phyloP scores from a whole-genome alignment of 495 filamentous ascomycete species.

The Penicillium pulvis region DNA sequence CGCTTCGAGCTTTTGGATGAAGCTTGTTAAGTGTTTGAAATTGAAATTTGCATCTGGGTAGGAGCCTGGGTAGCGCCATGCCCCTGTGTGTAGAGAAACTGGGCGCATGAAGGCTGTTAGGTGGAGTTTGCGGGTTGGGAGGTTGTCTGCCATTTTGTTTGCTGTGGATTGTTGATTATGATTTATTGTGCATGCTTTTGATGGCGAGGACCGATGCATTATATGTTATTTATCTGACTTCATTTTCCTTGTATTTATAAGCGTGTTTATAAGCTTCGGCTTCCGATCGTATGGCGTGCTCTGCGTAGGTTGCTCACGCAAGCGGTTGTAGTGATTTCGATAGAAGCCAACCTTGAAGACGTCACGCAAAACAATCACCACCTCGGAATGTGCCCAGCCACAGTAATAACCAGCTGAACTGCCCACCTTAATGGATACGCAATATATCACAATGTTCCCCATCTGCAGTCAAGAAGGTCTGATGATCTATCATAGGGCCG shows the following conservation, averaged over 20 bases:
- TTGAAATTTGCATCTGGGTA: constrained; percentile 63
- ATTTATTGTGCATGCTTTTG: background rate
- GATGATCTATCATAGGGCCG: too few relatives aligned
- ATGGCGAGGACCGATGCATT: background rate
- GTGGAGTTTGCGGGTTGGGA: constrained; percentile 39
- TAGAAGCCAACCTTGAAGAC: too few relatives aligned
- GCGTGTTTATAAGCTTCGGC: constrained; percentile 17
- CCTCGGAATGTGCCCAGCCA: background rate
- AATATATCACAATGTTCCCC: too few relatives aligned
- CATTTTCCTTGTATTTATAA: constrained; percentile 8
- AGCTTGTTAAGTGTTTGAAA: constrained; percentile 53
- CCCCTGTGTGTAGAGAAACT: constrained; percentile 57
- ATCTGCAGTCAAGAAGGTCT: too few relatives aligned
- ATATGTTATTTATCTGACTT: background rate
- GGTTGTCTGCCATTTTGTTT: constrained; percentile 18
- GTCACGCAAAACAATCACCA: too few relatives aligned
- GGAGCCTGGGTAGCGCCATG: constrained; percentile 58
- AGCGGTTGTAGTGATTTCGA: constrained; percentile 1
- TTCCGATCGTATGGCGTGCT: constrained; percentile 16
- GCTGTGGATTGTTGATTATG: background rate
- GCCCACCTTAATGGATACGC: too few relatives aligned
- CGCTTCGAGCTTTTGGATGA: constrained; percentile 57
- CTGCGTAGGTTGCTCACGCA: constrained; percentile 7
- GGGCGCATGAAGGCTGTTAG: constrained; percentile 63
- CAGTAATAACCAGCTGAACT: too few relatives aligned